Conservation (phyloP, 2,329 filamentous ascomycete genomes). For the Arthrobotrys pseudoclavata region DNA sequence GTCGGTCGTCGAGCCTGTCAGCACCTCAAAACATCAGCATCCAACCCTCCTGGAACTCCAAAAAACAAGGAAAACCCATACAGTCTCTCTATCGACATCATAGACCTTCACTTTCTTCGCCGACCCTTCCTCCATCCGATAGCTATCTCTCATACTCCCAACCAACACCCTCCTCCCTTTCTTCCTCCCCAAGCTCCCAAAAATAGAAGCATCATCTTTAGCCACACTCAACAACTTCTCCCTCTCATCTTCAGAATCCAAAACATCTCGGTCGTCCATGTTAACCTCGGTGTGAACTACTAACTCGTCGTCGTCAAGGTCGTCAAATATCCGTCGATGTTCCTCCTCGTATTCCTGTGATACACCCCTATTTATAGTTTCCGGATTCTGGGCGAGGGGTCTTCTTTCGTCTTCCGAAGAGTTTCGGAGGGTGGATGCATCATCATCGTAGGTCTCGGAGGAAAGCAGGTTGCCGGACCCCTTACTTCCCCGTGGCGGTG, state of each 20-base stretch:
- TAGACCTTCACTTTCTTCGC: constrained; percentile 56
- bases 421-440: constrained; percentile 76
- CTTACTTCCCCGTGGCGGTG: constrained; percentile 54
- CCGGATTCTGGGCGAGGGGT: constrained; percentile 81
- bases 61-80: constrained; percentile 21
- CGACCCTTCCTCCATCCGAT: constrained; percentile 61
- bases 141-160: constrained; percentile 60
- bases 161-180: constrained; percentile 62
- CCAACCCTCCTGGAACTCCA: constrained; percentile 6
- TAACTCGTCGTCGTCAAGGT: constrained; percentile 75
- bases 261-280: constrained; percentile 77
- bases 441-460: constrained; percentile 76
- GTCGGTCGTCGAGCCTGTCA: constrained; percentile 62
- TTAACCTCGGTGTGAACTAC: constrained; percentile 73
- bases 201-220: constrained; percentile 60
- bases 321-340: constrained; percentile 67
- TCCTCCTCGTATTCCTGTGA: constrained; percentile 59
- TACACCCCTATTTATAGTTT: constrained; percentile 64
- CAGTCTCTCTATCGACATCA: constrained; percentile 55
- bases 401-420: constrained; percentile 75
- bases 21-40: constrained; percentile 18
- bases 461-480: constrained; percentile 70
- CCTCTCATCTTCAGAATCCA: constrained; percentile 81
- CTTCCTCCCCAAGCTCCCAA: constrained; percentile 62
- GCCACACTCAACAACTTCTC: constrained; percentile 71